Percentiles rank a stretch among this genome's conserved stretches.
Evolutionary conservation across 352 stramenopile genomes (phyloP).

Genomic region (Globisporangium emineosum): DNA sequence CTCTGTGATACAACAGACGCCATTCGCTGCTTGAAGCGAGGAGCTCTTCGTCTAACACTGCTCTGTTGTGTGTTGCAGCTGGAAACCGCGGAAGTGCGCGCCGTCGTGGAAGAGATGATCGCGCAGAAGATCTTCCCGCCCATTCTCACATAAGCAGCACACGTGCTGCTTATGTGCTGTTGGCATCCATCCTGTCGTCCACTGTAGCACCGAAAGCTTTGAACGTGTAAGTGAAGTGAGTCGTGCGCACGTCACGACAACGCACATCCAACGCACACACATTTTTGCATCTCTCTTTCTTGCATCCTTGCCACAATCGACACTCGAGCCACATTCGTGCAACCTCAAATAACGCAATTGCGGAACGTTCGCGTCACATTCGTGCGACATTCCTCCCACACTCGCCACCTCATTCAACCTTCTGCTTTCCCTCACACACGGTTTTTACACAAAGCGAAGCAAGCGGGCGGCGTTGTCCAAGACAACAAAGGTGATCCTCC

Average conservation of each 20-base stretch:
- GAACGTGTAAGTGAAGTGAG: not conserved
- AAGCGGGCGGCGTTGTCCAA: not conserved
- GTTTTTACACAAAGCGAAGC: constrained; percentile 1
- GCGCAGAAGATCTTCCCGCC: constrained; percentile 79
- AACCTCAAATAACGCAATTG: no score
- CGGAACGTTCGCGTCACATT: not conserved
- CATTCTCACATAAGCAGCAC: constrained; percentile 39
- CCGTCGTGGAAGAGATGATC: constrained; percentile 70
- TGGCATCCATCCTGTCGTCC: not conserved
- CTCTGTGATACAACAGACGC: not conserved
- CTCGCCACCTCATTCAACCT: not conserved
- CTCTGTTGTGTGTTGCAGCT: constrained; percentile 30
- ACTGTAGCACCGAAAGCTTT: not conserved
- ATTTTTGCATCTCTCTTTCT: constrained; percentile 3
- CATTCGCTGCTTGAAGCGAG: not conserved
- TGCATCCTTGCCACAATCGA: not conserved
- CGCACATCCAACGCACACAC: not conserved
- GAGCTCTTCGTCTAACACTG: not conserved
- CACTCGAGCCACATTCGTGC: constrained; percentile 9
- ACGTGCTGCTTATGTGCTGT: not conserved
- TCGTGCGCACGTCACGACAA: constrained; percentile 8
- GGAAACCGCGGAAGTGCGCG: constrained; percentile 50
- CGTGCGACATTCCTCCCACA: not conserved
- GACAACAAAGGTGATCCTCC: not conserved
- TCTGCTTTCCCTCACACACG: constrained; percentile 1